phyloP scores from a whole-genome alignment of 164 flowering plant genomes.

The Pachysandra terminalis region DNA sequence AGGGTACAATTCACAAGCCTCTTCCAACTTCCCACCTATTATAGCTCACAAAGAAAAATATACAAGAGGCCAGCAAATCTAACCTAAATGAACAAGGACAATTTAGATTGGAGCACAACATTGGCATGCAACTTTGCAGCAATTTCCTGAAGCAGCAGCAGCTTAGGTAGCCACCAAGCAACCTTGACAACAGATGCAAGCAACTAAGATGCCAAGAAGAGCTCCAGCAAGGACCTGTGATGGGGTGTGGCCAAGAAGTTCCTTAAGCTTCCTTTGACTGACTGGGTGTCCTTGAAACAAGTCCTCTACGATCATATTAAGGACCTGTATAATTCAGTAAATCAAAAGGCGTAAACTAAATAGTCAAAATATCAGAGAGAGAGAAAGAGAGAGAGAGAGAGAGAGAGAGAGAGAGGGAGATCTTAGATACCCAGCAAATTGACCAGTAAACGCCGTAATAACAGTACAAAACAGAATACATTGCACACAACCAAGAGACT shows the following conservation, averaged over 20 bases:
- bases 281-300: constrained; percentile 95
- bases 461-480: too few relatives aligned
- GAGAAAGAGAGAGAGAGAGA: too few relatives aligned
- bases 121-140: neutral
- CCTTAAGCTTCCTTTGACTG: constrained; percentile 91
- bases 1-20: too few relatives aligned
- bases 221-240: constrained; percentile 95
- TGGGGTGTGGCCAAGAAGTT: constrained; percentile 93
- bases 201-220: constrained; percentile 66
- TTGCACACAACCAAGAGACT: neutral
- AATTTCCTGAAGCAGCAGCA: neutral
- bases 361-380: neutral
- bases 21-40: neutral
- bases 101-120: neutral
- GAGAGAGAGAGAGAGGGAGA: neutral
- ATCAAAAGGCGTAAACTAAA: neutral
- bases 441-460: too few relatives aligned
- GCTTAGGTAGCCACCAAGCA: constrained; percentile 33
- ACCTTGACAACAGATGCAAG: constrained; percentile 71
- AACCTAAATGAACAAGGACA: neutral
- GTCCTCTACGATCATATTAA: constrained; percentile 77
- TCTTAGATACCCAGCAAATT: neutral
- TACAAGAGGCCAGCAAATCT: neutral
- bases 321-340: constrained; percentile 49
- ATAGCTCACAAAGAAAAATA: neutral